Evolutionary conservation across 2,329 filamentous ascomycete species (phyloP), one percentile per base, ranked within the genome.

Genomic region (Didymella arachidicola): DNA sequence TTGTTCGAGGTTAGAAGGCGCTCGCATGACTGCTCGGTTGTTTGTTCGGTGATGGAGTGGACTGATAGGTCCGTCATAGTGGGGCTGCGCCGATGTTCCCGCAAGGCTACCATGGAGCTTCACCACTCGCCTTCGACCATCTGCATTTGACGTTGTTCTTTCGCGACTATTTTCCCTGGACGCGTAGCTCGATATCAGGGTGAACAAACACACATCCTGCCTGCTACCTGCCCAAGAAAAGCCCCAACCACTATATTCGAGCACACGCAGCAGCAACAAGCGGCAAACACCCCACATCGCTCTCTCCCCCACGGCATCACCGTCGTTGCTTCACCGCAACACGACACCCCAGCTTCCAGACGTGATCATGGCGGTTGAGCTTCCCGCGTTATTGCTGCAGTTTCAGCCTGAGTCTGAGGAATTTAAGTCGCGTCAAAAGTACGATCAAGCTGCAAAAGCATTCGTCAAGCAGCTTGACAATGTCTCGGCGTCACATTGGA

Each of bases 391-490:
- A 7, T 59, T 75, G 19, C 59, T 73, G 27, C 64, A 72, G 26
- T 80, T 80, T 59, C 78, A 75, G 61, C 71, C 72, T 25, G 69
- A 74, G 16, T 60, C 64, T 4, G 63, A 66, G 32, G 67, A 73
- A 43, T 46, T 79, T 10, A 69, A 68, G 27, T 62, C 73, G 56
- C 75, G 66, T 34, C 70, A 75, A 45, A 75, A 79, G 26, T 80
- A 80, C 57, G 79, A 81, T 59, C 66, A 64, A 36, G 63, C 69
- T 41, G 73, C 76, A 48, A 72, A 68, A 34, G 60, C 61, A 12
- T 79, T 77, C 64, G 59, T 78, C 44, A 65, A 71, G 41, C 64
- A 71, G 49, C 65, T 81, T 26, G 61, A 66, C 32, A 75, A 72
- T 55, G 64, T 79, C 46, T 60, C 72, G 11, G 48, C 64, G 7